phyloP scores from a whole-genome alignment of 2,329 filamentous ascomycete species.

The Epicoccum nigrum region DNA sequence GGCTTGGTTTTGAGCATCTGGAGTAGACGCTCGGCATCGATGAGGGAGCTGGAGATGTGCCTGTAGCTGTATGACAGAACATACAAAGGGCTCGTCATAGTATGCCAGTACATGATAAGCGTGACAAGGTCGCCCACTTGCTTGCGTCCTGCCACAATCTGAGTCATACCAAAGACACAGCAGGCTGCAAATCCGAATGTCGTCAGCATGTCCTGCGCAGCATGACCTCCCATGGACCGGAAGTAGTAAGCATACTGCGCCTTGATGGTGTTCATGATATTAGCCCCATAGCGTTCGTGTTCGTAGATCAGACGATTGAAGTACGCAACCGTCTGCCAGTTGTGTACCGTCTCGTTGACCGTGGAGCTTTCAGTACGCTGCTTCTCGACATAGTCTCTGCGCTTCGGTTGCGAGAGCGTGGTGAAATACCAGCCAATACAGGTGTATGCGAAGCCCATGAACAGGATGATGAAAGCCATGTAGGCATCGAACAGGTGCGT shows the following conservation, averaged over 20 bases:
- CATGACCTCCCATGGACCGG: constrained; percentile 40
- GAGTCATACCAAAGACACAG: constrained; percentile 60
- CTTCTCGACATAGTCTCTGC: constrained; percentile 51
- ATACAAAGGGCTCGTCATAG: constrained; percentile 56
- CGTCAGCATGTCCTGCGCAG: constrained; percentile 56
- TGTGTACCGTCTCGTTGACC: constrained; percentile 64
- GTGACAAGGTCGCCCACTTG: constrained; percentile 68
- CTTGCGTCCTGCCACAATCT: constrained; percentile 57
- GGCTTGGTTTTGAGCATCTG: constrained; percentile 64
- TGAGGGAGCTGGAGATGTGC: constrained; percentile 59
- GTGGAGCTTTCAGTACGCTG: constrained; percentile 58
- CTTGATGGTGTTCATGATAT: constrained; percentile 46
- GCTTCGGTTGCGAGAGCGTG: constrained; percentile 50
- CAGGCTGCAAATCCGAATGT: constrained; percentile 57
- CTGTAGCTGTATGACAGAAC: constrained; percentile 58
- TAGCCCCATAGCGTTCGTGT: constrained; percentile 54
- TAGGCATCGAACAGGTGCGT: constrained; percentile 67
- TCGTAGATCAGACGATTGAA: constrained; percentile 66
- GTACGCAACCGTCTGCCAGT: constrained; percentile 65
- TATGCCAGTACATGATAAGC: constrained; percentile 67
- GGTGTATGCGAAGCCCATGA: constrained; percentile 55
- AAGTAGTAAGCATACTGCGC: constrained; percentile 44
- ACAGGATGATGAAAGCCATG: constrained; percentile 48
- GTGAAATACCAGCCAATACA: constrained; percentile 57
- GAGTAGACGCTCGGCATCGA: constrained; percentile 69